Base-by-base conservation (phyloP, 2,329 filamentous ascomycete genomes). In the Aspergillus felis region DNA sequence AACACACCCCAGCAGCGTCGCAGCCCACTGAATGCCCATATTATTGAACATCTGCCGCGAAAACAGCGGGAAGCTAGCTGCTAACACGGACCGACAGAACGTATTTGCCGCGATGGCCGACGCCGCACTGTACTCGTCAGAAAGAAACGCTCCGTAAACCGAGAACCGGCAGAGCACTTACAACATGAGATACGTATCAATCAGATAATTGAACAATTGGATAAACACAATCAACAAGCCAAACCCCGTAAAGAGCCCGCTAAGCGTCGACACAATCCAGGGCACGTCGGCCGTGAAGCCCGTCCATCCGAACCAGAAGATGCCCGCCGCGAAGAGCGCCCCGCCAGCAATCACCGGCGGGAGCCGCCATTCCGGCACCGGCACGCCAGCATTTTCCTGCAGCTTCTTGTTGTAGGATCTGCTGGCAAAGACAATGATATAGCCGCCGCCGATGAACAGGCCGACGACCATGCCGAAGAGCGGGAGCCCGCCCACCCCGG, bases 381-480 rank as follows among this genome's bases (percentile, higher is more conserved):
- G 81, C 3, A 83, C 71, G 57, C 79, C 79, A 62, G 85, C 84
- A 75, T 91, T 91, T 55, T 83, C 85, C 1, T 79, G 78, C 10
- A 91, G 79, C 75, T 90, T 90, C 66, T 82, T 81, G 66, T 84
- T 82, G 74, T 92, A 93, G 69, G 80, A 28, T 79, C n/a, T 85
- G 84, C 71, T 90, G 84, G 66, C 82, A 81, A 84, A 66, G 53
- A 89, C 76, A 22, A 8, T 5, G 62, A 92, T 86, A 50, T 81
- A 80, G 8, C 79, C 58, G 51, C 88, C 89, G 0, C 88, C 89
- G 54, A 90, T 74, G 17, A 93, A 60, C 69, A 91, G 84, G 50
- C 91, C 91, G 8, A 80, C 66, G 53, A 94, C 84, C 87, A 96
- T 90, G 55, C 91, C 92, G 66, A 96, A 90, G 72, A 92, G 92